Evolutionary conservation across 441 rosid genomes (phyloP), one percentile per base, ranked within the genome.

Genomic region (Pelargonium citronellum): DNA sequence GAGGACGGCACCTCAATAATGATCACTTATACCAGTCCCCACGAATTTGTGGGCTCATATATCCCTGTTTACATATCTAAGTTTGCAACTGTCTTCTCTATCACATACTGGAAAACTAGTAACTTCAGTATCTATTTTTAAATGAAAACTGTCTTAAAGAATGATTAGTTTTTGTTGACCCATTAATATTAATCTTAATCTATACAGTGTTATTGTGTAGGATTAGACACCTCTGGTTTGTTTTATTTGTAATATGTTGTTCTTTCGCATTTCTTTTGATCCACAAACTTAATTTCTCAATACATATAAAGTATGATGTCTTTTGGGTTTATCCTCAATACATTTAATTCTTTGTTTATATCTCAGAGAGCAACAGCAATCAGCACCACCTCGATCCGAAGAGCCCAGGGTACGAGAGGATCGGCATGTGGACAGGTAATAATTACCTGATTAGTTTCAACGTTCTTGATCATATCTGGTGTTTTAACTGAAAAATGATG

Each of bases 361-460:
- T 30, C 6, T 73, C 81, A 89, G 92, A 79, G 96, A 92, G 79
- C 87, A 85, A 74, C 79, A 77, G 19, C 92, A 79, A 67, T 62
- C 86, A 69, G 87, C 80, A 67, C 73, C 83, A 30, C 79, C 91
- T 62, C 86, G 79, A 51, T 90, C 95, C 1, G 96, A 87, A 79
- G 98, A 90, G 78, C 93, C 98, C 57, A 84, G 87, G 81, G 78
- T 75, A 13, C 88, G 87, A 73, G 97, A 92, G 73, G 93, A 89
- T 47, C 83, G 91, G 70, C 98, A 87, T 75, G 37, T 27, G 30
- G 88, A 57, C 62, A 10, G 19, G 62, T 57, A 57, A 17, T 27
- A 17, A 5, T 51, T 57, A 17, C 20, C 24, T 57, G 2, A 24
- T 24, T 24, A 24, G 2, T 24, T 24, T 24, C 30, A 24, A 24